A percentile compares a stretch with the other conserved stretches of the same genome.
phyloP scores from a whole-genome alignment of 768 basidiomycete genomes.

The Russula sp. region DNA sequence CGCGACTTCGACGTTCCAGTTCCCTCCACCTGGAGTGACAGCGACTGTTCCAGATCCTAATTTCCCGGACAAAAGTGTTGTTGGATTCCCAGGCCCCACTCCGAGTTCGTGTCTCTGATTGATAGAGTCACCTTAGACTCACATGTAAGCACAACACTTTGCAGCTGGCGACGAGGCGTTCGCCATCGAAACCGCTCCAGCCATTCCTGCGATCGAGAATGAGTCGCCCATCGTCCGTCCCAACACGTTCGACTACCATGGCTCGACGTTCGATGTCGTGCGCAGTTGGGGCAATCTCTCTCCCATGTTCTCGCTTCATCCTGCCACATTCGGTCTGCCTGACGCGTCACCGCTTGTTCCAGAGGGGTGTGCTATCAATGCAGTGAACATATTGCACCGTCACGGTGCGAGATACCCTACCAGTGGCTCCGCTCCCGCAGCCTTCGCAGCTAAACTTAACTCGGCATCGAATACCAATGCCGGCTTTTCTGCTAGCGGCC shows the following conservation, averaged over 20 bases:
- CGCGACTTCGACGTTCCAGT: constrained; percentile 36
- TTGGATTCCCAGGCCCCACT: constrained; percentile 45
- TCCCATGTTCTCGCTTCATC: constrained; percentile 46
- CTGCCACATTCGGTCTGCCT: constrained; percentile 42
- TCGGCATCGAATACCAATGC: constrained; percentile 24
- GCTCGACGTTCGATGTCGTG: constrained; percentile 39
- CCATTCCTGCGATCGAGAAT: constrained; percentile 33
- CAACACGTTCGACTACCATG: constrained; percentile 31
- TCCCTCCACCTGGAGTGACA: constrained; percentile 38
- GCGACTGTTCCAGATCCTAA: constrained; percentile 29
- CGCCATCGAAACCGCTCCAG: constrained; percentile 33
- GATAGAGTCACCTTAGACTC: not conserved
- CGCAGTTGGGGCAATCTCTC: constrained; percentile 44
- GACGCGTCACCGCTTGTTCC: constrained; percentile 43
- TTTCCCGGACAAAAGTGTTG: constrained; percentile 39
- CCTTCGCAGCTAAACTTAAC: constrained; percentile 29
- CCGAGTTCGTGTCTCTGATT: constrained; percentile 34
- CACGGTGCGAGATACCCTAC: constrained; percentile 43
- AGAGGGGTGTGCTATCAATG: constrained; percentile 40
- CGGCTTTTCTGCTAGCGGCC: constrained; percentile 33
- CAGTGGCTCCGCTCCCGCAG: constrained; percentile 26
- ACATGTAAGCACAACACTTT: not conserved
- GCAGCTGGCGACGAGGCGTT: constrained; percentile 30
- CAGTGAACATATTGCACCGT: constrained; percentile 39
- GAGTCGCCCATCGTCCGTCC: constrained; percentile 41